Evolutionary conservation across 352 stramenopile species (phyloP).

Genomic region (Phytophthora aleatoria): DNA sequence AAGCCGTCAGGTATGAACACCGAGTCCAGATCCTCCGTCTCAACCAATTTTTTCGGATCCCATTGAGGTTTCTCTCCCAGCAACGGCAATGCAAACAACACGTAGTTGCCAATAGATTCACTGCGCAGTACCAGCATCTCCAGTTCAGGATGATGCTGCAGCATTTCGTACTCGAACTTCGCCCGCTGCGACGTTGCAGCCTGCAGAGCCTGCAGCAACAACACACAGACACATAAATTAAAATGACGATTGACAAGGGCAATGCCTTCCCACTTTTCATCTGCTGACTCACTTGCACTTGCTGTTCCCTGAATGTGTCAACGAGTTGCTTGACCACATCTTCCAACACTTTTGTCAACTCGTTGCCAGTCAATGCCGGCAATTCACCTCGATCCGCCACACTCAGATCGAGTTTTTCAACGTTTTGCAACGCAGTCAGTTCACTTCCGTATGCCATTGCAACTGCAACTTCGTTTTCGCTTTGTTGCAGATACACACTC

Average conservation of each 20-base stretch:
- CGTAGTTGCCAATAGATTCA: slow-evolving; percentile 7
- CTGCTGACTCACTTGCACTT: slow-evolving; percentile 37
- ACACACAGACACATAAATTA: slow-evolving; percentile 1
- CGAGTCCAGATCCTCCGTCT: slow-evolving; percentile 15
- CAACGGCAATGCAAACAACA: slow-evolving; percentile 44
- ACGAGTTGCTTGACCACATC: slow-evolving; percentile 26
- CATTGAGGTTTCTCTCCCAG: slow-evolving; percentile 31
- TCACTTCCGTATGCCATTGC: not conserved
- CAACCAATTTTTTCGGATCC: slow-evolving; percentile 15
- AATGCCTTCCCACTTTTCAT: slow-evolving; percentile 3
- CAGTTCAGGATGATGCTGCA: slow-evolving; percentile 41
- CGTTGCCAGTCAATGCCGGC: slow-evolving; percentile 21
- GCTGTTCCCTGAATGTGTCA: slow-evolving; percentile 21
- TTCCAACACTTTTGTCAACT: slow-evolving; percentile 24
- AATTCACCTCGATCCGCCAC: slow-evolving; percentile 5
- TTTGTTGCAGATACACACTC: slow-evolving; percentile 31
- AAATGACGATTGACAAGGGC: slow-evolving; percentile 2
- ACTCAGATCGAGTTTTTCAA: slow-evolving; percentile 16
- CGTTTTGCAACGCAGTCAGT: slow-evolving; percentile 23
- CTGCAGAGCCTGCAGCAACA: slow-evolving; percentile 16
- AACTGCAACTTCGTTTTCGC: slow-evolving; percentile 5
- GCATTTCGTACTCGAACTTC: slow-evolving; percentile 53
- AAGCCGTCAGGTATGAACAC: slow-evolving; percentile 38
- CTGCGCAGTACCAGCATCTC: slow-evolving; percentile 35
- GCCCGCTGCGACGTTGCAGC: slow-evolving; percentile 19